Conservation (phyloP, 2,329 filamentous ascomycete genomes). For the Colletotrichum sp. region DNA sequence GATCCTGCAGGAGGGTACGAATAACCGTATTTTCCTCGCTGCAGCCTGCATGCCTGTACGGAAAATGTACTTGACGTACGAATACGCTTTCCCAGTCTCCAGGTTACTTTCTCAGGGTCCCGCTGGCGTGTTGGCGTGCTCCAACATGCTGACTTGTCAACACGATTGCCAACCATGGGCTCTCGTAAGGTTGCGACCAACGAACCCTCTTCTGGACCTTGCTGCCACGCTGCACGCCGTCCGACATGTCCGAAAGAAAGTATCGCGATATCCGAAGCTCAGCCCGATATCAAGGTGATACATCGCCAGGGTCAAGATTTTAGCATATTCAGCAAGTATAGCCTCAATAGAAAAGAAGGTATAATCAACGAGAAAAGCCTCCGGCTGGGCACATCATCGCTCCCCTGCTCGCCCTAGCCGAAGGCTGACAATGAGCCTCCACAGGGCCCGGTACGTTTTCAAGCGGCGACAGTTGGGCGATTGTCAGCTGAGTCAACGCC, state of each 20-base stretch:
- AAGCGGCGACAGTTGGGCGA: neutral
- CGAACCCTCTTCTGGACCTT: neutral
- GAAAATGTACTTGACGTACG: neutral
- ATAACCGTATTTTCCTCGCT: neutral
- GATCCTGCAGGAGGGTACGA: neutral
- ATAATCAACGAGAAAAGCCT: neutral
- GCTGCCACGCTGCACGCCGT: neutral
- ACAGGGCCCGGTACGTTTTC: neutral
- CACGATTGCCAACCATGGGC: neutral
- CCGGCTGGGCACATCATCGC: neutral
- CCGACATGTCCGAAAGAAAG: neutral
- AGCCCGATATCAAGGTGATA: neutral
- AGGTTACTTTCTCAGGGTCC: neutral
- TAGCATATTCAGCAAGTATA: neutral
- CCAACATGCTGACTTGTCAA: neutral
- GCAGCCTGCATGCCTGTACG: neutral
- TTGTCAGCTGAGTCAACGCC: neutral
- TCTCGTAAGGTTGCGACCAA: neutral
- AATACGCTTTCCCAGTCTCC: neutral
- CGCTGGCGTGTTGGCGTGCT: neutral
- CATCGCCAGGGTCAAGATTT: neutral
- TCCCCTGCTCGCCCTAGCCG: neutral
- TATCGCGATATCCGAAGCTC: neutral
- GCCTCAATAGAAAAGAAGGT: neutral
- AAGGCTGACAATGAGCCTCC: neutral